Evolutionary conservation across 208 protist species (phyloP), one percentile per base, ranked within the genome.

Genomic region (Leishmania tropica): DNA sequence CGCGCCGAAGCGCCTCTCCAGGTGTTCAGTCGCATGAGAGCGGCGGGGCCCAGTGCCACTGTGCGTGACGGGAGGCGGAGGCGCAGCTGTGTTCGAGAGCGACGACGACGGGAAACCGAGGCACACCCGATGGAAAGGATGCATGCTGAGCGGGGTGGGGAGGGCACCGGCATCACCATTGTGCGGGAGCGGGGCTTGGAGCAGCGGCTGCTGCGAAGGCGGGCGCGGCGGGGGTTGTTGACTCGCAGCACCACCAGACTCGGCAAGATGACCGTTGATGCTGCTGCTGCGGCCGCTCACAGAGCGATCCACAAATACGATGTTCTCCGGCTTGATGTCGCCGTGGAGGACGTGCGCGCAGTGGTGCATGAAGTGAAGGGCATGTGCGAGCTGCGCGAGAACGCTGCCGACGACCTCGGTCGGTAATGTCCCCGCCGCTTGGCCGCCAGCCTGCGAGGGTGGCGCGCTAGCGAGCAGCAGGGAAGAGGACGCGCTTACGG

Each of bases 321-420:
- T 85, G 88, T 98, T 98, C 65, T 98, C 95, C 3, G 89, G 94
- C 87, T 99, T 99, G 40, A 99, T 75, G 82, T 99, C 98, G 37
- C 97, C 98, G 86, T 99, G 98, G 37, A 99, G 93, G 42, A 99
- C 87, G 47, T 85, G 78, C 0, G 81, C 85, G 62, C 86, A 80
- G 54, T 90, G 72, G 31, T 87, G 76, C 73, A 99, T 73, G 68
- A 95, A 94, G 62, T 81, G 79, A 40, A 99, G 85, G 17, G 93
- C 88, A 21, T 67, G 79, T 15, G 98, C 81, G 53, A 99, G 84
- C 87, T 99, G 97, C 51, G 88, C 84, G 1, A 88, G 87, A 79
- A 99, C 68, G 51, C 84, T 87, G 2, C 68, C 75, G 65, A 87
- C 73, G 37, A 87, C 64, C 15, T 79, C 60, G 72, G 72, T 60